Conservation (phyloP, 2,329 filamentous ascomycete species). For the Helotiales sp. region DNA sequence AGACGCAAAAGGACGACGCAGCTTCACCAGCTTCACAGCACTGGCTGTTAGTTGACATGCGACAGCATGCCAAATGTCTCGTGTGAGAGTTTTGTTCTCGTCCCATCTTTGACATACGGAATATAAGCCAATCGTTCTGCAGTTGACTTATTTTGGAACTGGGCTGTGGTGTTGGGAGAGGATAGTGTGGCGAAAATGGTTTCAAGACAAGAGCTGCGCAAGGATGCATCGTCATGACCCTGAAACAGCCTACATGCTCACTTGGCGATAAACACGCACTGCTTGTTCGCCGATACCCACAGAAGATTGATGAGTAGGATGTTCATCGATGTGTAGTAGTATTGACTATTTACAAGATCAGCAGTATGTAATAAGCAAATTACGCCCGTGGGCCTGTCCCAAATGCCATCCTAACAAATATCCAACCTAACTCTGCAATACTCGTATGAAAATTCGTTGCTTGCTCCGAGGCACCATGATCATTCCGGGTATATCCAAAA, state of each 20-base stretch:
- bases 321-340: neutral
- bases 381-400: neutral
- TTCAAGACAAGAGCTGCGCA: conserved; percentile 8
- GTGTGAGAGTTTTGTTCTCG: too few species aligned
- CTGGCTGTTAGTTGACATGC: neutral
- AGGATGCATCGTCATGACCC: neutral
- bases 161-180: conserved; percentile 6
- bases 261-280: neutral
- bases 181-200: conserved; percentile 15
- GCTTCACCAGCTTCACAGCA: neutral
- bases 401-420: neutral
- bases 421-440: neutral
- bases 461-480: too few species aligned
- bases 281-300: neutral
- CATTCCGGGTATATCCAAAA: conserved; percentile 29
- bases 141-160: neutral
- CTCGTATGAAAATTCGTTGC: conserved; percentile 3
- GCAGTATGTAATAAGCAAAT: neutral
- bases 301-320: neutral
- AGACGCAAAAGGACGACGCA: neutral
- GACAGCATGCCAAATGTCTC: neutral
- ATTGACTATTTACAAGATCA: neutral
- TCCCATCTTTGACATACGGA: conserved; percentile 5
- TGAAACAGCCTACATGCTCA: neutral
- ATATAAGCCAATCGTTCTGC: conserved; percentile 4